Evolutionary conservation across 1,284 basidiomycete genomes (phyloP).

Genomic region (Ganoderma resinaceum): DNA sequence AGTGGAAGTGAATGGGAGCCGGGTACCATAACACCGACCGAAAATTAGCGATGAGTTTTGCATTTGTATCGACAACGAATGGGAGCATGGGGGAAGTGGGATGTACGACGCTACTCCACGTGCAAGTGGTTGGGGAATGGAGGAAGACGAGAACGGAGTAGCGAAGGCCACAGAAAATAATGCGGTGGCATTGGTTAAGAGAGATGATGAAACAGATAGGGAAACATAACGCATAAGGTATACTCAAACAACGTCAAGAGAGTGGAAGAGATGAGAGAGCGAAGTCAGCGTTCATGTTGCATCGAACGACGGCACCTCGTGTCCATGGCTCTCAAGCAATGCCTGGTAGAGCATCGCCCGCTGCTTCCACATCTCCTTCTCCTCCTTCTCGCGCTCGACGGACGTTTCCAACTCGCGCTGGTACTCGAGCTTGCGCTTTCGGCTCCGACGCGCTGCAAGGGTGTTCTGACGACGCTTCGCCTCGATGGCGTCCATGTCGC

Average conservation of each 20-base stretch:
- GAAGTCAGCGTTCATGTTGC: constrained; percentile 33
- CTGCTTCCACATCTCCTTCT: constrained; percentile 65
- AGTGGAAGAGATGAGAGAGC: constrained; percentile 19
- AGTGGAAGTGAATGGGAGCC: constrained; percentile 15
- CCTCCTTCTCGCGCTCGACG: constrained; percentile 53
- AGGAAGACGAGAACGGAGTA: constrained; percentile 45
- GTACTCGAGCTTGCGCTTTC: constrained; percentile 81
- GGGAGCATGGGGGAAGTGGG: constrained; percentile 39
- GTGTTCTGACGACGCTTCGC: constrained; percentile 84
- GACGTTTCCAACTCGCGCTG: constrained; percentile 65
- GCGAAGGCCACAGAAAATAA: constrained; percentile 47
- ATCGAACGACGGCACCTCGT: constrained; percentile 49
- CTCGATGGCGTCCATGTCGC: constrained; percentile 72
- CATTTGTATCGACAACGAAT: constrained; percentile 13
- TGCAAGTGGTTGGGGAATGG: constrained; percentile 49
- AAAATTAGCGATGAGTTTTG: constrained; percentile 30
- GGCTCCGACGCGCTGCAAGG: constrained; percentile 75
- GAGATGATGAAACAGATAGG: constrained; percentile 29
- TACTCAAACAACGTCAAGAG: constrained; percentile 27
- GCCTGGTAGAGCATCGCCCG: constrained; percentile 55
- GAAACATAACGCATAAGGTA: constrained; percentile 37
- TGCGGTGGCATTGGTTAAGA: constrained; percentile 22
- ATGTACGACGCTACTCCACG: constrained; percentile 55
- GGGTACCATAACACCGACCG: constrained; percentile 26
- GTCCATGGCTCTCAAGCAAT: constrained; percentile 54